Evolutionary conservation across 805 yeast species (phyloP), one percentile per base, ranked within the genome.

Genomic region (Candida argentea): DNA sequence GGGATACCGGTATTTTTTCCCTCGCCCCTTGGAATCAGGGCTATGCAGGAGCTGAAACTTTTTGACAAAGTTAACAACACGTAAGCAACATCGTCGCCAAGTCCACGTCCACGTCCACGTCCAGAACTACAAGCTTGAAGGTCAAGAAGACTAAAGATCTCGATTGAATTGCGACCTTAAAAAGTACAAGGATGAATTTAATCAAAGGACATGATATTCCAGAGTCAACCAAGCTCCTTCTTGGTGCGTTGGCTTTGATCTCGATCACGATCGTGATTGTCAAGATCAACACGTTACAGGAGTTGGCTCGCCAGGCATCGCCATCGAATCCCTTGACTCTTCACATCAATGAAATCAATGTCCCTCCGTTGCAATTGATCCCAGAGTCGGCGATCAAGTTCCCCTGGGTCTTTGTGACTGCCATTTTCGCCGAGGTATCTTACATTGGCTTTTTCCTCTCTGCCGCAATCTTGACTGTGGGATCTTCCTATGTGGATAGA

Each of bases 331-430:
- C 20, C 5, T 10, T 18, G 7, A 7, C 7, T 7, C 10, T 18
- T 7, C 20, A 18, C 10, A 18, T 18, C 7, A 18, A 10, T 10
- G 9, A 18, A 18, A 18, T 18, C 20, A 18, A 18, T 8, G 10
- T 18, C 20, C 85, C 82, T 1, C 55, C 55, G 21, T 41, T 80
- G 23, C 85, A 81, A 50, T 57, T 80, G 50, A 68, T 80, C 5
- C 87, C 89, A 8, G 51, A 63, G 15, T 57, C 63, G 29, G 61
- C 75, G 0, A 39, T 76, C 3, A 57, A 52, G 30, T 59, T 72
- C 36, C 86, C 86, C 4, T 73, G 82, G 78, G 79, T 79, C 1
- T 40, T 78, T 2, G 45, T 70, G 16, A 64, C 77, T 3, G 65
- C 83, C 1, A 68, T 78, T n/a, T 75, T 77, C 45, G 70, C 78